Evolutionary conservation across 2,329 filamentous ascomycete species (phyloP), one percentile per base, ranked within the genome.

Genomic region (Fusarium miscanthi): DNA sequence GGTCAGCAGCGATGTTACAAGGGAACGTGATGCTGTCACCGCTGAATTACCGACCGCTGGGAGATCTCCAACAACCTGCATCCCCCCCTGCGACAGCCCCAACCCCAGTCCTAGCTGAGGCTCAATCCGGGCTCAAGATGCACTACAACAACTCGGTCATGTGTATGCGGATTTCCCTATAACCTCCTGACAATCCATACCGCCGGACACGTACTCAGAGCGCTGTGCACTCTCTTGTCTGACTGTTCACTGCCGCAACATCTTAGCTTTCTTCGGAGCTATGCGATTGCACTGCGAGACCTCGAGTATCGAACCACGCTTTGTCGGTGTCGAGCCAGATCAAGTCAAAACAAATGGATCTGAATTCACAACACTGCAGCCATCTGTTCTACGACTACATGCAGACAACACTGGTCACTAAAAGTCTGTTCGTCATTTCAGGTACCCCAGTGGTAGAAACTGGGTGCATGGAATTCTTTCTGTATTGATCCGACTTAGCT

Each of bases 41-140:
- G 41, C 41, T 65, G 41, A 53, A 43, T 43, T 63, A 49, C 57
- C 66, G 58, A 51, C 48, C 27, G 21, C 38, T 49, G 62, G 53
- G 46, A 74, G 38, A 66, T 66, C 57, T 59, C 51, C 62, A 62
- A 63, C 40, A 43, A 53, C 60, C 63, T 66, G 67, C 70, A 63
- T 59, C 27, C 41, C 52, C 49, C 66, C 65, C 59, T 43, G 42
- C 27, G 54, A 37, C 46, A 40, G 53, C 25, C 60, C 31, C 46
- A 59, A 46, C 46, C 63, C 65, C 61, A 51, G 45, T 27, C 59
- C 37, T 42, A 51, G 62, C 59, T 52, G 66, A 52, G 40, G 65
- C 65, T 69, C 58, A 64, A 48, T 33, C 59, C 31, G 31, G 23
- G 23, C 35, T 62, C 53, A 30, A 38, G 45, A 66, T 46, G 38